Evolutionary conservation across 805 yeast genomes (phyloP), one percentile per base, ranked within the genome.

Genomic region (Barnettozyma populi): DNA sequence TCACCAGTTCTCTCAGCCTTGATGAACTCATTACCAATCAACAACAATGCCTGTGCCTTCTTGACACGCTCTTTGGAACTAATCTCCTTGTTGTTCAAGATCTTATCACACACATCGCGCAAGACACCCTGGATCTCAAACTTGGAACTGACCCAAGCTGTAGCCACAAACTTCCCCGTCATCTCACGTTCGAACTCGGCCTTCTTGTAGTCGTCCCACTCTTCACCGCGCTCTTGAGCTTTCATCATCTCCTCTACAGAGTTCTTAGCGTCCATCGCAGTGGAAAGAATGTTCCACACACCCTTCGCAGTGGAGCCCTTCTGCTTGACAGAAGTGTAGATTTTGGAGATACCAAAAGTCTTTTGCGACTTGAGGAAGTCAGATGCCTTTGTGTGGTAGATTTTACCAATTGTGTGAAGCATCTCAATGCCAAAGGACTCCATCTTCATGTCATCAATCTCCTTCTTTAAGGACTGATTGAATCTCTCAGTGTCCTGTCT

Each of bases 381-480:
- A 49, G 78, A 72, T 2, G 95, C 95, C 60, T 89, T 89, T 32
- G 77, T 72, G 47, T 74, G 74, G 66, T 94, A 94, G 5, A 87
- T 78, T 51, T 76, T 76, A 18, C 98, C 97, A 52, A 94, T 84
- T 18, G 92, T 71, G 55, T 84, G 90, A 54, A 92, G 70, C 44
- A 94, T 73, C 67, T 92, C 96, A 44, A 92, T 68, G 13, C 99
- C 99, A 69, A 94, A 94, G 46, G 96, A 87, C 72, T 94, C 99
- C 76, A 89, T 79, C 65, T 94, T 94, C 62, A 94, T 71, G 52
- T 86, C 86, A 55, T 86, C 90, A 39, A 86, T 78, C 60, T 86
- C 94, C 46, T 71, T 69, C 36, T 69, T 66, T 25, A 86, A 69
- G 54, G 80, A 79, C 11, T 58, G 57, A n/a, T 64, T 67, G 59